Evolutionary conservation across 495 filamentous ascomycete genomes (phyloP).

Genomic region (Thermochaetoides thermophila): DNA sequence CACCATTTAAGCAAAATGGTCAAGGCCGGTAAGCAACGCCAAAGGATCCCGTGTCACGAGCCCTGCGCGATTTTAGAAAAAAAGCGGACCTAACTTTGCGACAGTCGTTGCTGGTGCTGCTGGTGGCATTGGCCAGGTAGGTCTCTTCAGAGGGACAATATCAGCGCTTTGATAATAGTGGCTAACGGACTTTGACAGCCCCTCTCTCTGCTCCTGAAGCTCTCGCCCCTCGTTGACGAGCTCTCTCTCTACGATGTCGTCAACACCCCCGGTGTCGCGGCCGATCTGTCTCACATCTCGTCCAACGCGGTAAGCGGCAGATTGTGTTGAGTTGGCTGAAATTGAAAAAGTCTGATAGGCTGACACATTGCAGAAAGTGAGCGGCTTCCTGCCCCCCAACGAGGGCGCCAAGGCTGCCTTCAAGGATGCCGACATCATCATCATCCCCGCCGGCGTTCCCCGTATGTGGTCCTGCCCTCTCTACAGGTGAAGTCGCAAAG

Average conservation of each 20-base stretch:
- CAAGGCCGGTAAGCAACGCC: constrained; percentile 56
- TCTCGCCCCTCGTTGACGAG: constrained; percentile 70
- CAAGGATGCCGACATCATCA: constrained; percentile 81
- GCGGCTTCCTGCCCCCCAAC: constrained; percentile 77
- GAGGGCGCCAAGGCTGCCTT: constrained; percentile 80
- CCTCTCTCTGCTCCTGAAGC: constrained; percentile 87
- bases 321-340: too few species aligned
- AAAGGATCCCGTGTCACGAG: too few species aligned
- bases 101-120: constrained; percentile 88
- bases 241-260: constrained; percentile 97
- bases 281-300: constrained; percentile 95
- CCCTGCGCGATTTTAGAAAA: constrained; percentile 4
- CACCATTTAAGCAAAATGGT: constrained; percentile 47
- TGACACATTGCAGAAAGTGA: constrained; percentile 52
- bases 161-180: background rate
- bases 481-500: background rate
- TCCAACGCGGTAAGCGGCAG: constrained; percentile 61
- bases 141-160: too few species aligned
- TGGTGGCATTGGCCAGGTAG: constrained; percentile 96
- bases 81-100: constrained; percentile 17
- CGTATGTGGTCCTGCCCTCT: constrained; percentile 50
- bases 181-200: constrained; percentile 42
- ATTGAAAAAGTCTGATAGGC: constrained; percentile 10
- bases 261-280: constrained; percentile 89
- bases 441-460: constrained; percentile 96